Evolutionary conservation across 371 early-diverging fungal genomes (phyloP).

Genomic region (Smittium mucronatum): DNA sequence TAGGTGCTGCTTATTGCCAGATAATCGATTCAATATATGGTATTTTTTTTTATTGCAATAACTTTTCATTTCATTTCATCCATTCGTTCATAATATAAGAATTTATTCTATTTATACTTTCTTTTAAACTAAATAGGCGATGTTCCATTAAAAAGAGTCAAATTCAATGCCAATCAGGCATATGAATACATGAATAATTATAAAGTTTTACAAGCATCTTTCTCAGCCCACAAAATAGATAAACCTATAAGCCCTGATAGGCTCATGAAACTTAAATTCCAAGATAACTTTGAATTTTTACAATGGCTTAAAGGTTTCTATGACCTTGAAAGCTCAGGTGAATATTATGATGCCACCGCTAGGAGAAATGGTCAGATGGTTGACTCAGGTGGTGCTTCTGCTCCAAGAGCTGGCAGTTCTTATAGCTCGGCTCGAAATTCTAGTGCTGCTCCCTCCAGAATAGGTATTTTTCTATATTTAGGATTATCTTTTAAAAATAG

Average conservation of each 20-base stretch:
- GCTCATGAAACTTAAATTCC: conserved; percentile 83
- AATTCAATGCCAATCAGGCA: conserved; percentile 80
- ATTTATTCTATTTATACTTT: too few species aligned
- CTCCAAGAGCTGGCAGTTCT: conserved; percentile 19
- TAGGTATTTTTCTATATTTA: background rate
- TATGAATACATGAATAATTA: conserved; percentile 85
- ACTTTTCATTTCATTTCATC: background rate
- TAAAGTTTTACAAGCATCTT: conserved; percentile 73
- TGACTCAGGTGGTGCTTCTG: conserved; percentile 15
- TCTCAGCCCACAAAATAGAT: conserved; percentile 63
- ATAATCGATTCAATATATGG: conserved; percentile 83
- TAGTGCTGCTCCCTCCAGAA: conserved; percentile 20
- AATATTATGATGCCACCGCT: conserved; percentile 64
- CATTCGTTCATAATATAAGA: background rate
- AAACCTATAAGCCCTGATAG: conserved; percentile 70
- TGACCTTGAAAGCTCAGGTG: conserved; percentile 72
- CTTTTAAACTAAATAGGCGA: conserved; percentile 44
- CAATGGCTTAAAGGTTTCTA: conserved; percentile 87
- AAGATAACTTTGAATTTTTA: conserved; percentile 92
- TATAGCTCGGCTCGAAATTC: conserved; percentile 29
- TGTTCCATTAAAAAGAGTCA: conserved; percentile 69
- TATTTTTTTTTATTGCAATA: conserved; percentile 27
- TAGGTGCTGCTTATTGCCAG: conserved; percentile 79
- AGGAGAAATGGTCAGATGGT: conserved; percentile 49
- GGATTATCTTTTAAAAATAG: background rate